These are phyloP conservation scores for Jatropha multifida DNA, from an alignment of 441 rosid species.

Conservation along the genomic window DNA sequence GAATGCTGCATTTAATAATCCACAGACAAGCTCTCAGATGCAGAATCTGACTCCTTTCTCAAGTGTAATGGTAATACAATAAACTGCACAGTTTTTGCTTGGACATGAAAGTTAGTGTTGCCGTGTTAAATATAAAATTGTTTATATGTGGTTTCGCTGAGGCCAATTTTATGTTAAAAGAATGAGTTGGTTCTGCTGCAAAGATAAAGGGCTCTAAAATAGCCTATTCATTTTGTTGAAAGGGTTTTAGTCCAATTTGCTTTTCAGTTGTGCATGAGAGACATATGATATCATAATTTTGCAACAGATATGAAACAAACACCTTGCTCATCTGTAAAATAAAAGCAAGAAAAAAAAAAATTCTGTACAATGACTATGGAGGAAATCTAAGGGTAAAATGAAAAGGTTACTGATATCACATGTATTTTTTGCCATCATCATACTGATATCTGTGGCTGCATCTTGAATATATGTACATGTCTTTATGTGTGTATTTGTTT, in stretches of 20 bases:
- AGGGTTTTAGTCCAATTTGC: not conserved
- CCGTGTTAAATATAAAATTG: not conserved
- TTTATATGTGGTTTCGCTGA: not conserved
- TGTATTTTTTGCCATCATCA: not conserved
- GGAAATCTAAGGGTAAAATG: not conserved
- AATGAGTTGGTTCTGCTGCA: not conserved
- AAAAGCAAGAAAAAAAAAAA: not conserved
- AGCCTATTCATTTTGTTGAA: not conserved
- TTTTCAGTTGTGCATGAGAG: not conserved
- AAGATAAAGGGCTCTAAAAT: not conserved
- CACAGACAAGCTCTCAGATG: slow-evolving; percentile 67
- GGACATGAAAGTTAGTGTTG: not conserved
- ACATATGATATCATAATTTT: not conserved
- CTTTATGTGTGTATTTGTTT: slow-evolving; percentile 1
- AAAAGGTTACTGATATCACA: not conserved
- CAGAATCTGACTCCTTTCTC: slow-evolving; percentile 75
- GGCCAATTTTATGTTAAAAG: not conserved
- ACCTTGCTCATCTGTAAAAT: not conserved
- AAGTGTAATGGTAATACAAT: slow-evolving; percentile 67
- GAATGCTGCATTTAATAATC: slow-evolving; percentile 52
- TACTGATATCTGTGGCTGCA: not conserved
- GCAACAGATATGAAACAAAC: not conserved
- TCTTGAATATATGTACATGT: not conserved
- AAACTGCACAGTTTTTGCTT: not conserved
- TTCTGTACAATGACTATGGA: not conserved